Conservation (phyloP, 1,139 yeast genomes). For the Candida sanyaensis region DNA sequence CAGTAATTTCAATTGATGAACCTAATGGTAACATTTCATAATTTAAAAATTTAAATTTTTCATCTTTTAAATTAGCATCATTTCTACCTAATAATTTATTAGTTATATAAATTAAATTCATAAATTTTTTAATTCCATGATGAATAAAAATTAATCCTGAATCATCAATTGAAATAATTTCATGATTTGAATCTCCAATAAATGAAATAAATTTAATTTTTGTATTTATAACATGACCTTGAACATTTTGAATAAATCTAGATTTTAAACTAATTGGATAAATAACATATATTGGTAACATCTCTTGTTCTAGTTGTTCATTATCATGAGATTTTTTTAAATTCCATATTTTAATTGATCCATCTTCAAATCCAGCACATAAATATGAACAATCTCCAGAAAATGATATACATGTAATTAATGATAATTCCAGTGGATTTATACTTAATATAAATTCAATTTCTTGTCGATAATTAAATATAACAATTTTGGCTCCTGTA, state of each 20-base stretch:
- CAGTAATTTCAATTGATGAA: constrained; percentile 50
- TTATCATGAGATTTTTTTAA: constrained; percentile 11
- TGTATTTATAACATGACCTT: constrained; percentile 55
- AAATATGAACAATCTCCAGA: constrained; percentile 34
- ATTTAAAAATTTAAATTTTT: constrained; percentile 20
- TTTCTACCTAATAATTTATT: constrained; percentile 56
- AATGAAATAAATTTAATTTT: constrained; percentile 54
- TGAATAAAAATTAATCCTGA: constrained; percentile 64
- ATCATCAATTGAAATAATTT: constrained; percentile 59
- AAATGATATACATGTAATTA: constrained; percentile 46
- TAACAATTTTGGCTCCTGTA: constrained; percentile 53
- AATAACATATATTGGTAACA: constrained; percentile 26
- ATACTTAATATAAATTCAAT: constrained; percentile 36
- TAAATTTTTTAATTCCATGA: constrained; percentile 54
- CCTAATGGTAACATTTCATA: constrained; percentile 58
- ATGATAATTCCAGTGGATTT: constrained; percentile 2
- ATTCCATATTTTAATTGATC: constrained; percentile 34
- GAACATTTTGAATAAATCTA: constrained; percentile 28
- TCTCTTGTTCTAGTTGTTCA: constrained; percentile 6
- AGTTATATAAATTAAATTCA: constrained; percentile 53
- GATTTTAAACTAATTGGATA: constrained; percentile 29
- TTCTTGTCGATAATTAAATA: constrained; percentile 66
- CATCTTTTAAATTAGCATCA: constrained; percentile 24
- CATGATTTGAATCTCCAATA: constrained; percentile 56
- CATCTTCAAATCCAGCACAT: constrained; percentile 37